Base-by-base conservation (phyloP, 495 filamentous ascomycete species). In the Tuber calosporum region DNA sequence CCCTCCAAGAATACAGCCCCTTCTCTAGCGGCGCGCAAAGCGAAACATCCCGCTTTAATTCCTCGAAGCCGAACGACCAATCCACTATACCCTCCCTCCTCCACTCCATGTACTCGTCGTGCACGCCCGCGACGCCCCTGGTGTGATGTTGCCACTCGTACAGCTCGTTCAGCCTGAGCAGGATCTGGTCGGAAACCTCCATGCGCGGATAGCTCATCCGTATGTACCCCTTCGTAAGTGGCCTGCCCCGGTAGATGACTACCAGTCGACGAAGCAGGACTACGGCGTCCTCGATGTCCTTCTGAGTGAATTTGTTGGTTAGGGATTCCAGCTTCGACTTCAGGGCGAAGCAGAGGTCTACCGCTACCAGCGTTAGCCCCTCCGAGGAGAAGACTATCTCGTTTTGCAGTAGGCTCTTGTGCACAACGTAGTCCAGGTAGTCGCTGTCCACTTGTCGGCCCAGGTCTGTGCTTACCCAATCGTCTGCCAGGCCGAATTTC, bases 51-150 rank as follows among this genome's bases (percentile, higher is more conserved):
- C 39, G 68, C 41, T 71, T 68, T 8, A 78, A 62, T 15, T 81
- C 79, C 62, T 82, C 77, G 15, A 76, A 26, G 7, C 75, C 78
- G 37, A 73, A n/a, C 19, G 62, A 69, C 77, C 78, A 76, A 19
- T 73, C 80, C 22, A 76, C 66, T 48, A 43, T 40, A 3, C 80
- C 80, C 30, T 82, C 80, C 43, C 80, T 66, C 43, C 80, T 79
- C 80, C 80, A 82, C 20, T 69, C 73, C 69, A 82, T 73, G 38
- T 77, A 82, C 69, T 82, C 80, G 69, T 82, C 80, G 69, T 82
- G 81, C 48, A 82, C 79, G 41, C 80, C 80, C 26, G 76, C 77
- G 13, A 82, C 69, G 0, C 80, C 80, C 13, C 80, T 69, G 19
- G 69, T 73, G 37, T 69, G 71, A 68, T 73, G 79, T 37, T 72